Conservation (phyloP, 345 rosid genomes). For the Heritiera littoralis region DNA sequence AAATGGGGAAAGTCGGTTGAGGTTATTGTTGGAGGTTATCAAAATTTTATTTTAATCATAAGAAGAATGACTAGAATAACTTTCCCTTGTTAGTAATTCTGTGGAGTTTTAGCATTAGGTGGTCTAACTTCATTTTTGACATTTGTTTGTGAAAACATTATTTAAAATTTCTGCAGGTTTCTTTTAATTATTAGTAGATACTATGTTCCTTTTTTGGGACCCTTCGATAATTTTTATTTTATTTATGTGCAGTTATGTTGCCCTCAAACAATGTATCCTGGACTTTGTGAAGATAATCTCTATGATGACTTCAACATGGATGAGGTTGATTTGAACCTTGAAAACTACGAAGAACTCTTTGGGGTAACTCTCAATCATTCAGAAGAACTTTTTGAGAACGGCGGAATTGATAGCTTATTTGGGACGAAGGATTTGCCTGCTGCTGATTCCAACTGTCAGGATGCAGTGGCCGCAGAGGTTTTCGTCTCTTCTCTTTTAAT, state of each 20-base stretch:
- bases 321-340: constrained; percentile 80
- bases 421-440: constrained; percentile 54
- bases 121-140: constrained; percentile 13
- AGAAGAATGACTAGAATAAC: not conserved
- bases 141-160: not conserved
- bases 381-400: constrained; percentile 77
- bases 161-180: not conserved
- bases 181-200: not conserved
- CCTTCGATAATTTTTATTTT: constrained; percentile 4
- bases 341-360: constrained; percentile 95
- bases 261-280: constrained; percentile 45
- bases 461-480: constrained; percentile 69
- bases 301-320: constrained; percentile 70
- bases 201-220: not conserved
- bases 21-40: not conserved
- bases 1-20: not conserved
- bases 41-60: not conserved
- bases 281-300: constrained; percentile 53
- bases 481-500: constrained; percentile 21
- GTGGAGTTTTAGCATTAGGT: not conserved
- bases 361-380: constrained; percentile 75
- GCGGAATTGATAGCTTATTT: constrained; percentile 87
- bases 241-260: constrained; percentile 44
- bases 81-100: not conserved
- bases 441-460: constrained; percentile 58